These are phyloP conservation scores for Metrosideros polymorpha DNA, from an alignment of 441 rosid species.

Conservation along the genomic window DNA sequence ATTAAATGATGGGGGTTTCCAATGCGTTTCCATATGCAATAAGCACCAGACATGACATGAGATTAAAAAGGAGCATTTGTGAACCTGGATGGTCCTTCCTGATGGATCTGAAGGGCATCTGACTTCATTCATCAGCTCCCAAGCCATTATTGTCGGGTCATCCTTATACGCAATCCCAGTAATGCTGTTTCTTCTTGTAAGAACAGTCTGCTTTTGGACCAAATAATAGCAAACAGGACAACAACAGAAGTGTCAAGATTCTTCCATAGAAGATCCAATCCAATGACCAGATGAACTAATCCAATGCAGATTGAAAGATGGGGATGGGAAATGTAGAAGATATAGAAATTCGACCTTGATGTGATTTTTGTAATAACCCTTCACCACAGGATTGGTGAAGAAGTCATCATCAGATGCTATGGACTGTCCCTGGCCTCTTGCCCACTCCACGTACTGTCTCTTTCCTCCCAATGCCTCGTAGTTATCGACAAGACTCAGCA, in stretches of 20 bases:
- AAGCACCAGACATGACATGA: neutral
- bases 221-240: neutral
- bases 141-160: constrained; percentile 70
- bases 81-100: constrained; percentile 62
- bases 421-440: constrained; percentile 47
- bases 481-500: constrained; percentile 56
- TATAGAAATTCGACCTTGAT: constrained; percentile 23
- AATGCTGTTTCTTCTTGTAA: constrained; percentile 48
- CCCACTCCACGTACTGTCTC: constrained; percentile 67
- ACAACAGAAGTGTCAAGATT: neutral
- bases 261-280: neutral
- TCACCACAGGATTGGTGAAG: constrained; percentile 54
- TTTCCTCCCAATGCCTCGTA: constrained; percentile 61
- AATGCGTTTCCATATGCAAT: neutral
- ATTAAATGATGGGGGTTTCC: neutral
- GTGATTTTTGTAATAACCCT: constrained; percentile 59
- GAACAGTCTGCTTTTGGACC: constrained; percentile 29
- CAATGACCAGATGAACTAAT: neutral
- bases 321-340: neutral
- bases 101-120: constrained; percentile 63
- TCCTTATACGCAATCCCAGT: constrained; percentile 53
- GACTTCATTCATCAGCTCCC: constrained; percentile 89
- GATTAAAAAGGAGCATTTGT: neutral
- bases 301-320: neutral
- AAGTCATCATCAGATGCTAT: constrained; percentile 63